These are phyloP conservation scores for Gentiana dahurica DNA, from an alignment of 257 asterid species.

Conservation along the genomic window DNA sequence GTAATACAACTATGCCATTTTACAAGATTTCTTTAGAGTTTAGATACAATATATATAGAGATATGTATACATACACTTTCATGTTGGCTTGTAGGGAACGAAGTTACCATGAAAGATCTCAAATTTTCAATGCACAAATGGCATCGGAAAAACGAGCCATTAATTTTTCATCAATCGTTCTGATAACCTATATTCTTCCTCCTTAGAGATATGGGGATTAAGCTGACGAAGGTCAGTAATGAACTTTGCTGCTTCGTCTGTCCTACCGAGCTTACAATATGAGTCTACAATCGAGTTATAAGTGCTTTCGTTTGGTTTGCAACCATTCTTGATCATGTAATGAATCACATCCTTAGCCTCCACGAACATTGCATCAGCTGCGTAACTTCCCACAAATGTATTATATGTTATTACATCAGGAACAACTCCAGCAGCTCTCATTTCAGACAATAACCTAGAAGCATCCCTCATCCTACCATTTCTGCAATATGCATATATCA, in stretches of 20 bases:
- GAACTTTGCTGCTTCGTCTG: conserved; percentile 71
- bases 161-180: conserved; percentile 40
- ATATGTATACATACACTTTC: too few relatives aligned
- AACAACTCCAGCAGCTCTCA: conserved; percentile 43
- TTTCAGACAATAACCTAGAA: conserved; percentile 58
- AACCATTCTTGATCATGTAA: conserved; percentile 77
- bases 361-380: conserved; percentile 61
- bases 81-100: too few relatives aligned
- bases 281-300: conserved; percentile 71
- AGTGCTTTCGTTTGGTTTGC: conserved; percentile 79
- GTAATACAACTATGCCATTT: too few relatives aligned
- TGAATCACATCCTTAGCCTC: conserved; percentile 74
- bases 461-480: conserved; percentile 73
- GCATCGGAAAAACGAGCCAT: not conserved
- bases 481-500: conserved; percentile 77
- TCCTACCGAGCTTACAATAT: conserved; percentile 50
- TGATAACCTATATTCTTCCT: conserved; percentile 54
- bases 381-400: conserved; percentile 67
- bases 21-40: too few relatives aligned
- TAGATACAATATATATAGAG: too few relatives aligned
- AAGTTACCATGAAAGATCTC: too few relatives aligned
- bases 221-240: conserved; percentile 46
- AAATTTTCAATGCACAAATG: too few relatives aligned
- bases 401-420: conserved; percentile 84
- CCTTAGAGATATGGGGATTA: conserved; percentile 58